Percentiles rank a stretch among this genome's conserved stretches.
Evolutionary conservation across 352 stramenopile species (phyloP).

Genomic region (Pythium sukuiense): DNA sequence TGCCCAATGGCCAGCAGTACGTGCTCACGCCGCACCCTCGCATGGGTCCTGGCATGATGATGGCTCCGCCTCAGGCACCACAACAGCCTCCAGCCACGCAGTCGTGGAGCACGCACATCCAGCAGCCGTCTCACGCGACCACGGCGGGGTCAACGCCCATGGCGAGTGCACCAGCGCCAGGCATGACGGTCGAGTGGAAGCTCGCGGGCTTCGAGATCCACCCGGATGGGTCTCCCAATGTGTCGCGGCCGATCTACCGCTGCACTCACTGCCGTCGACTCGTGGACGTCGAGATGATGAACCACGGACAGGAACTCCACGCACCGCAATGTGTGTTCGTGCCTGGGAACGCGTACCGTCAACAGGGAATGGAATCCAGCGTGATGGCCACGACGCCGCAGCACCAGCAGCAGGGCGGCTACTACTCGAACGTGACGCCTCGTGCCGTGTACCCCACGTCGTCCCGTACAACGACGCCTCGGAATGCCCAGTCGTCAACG

Average conservation of each 20-base stretch:
- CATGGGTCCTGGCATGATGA: constrained; percentile 31
- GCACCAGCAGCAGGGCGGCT: constrained; percentile 42
- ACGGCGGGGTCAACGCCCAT: constrained; percentile 28
- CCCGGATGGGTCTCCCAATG: constrained; percentile 62
- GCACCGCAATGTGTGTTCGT: constrained; percentile 55
- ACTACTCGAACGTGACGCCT: constrained; percentile 28
- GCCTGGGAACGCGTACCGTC: constrained; percentile 12
- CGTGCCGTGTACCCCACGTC: constrained; percentile 22
- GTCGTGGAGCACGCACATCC: constrained; percentile 53
- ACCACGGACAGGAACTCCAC: constrained; percentile 56
- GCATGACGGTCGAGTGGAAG: constrained; percentile 61
- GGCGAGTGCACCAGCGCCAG: constrained; percentile 12
- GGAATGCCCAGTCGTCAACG: constrained; percentile 5
- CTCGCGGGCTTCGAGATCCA: constrained; percentile 83
- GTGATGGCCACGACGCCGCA: constrained; percentile 40
- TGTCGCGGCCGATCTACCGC: constrained; percentile 72
- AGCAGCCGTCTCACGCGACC: constrained; percentile 34
- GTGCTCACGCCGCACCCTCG: constrained; percentile 27
- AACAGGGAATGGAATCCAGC: constrained; percentile 24
- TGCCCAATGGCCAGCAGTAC: constrained; percentile 8
- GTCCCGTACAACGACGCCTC: constrained; percentile 16
- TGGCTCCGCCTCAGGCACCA: constrained; percentile 29
- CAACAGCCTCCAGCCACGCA: constrained; percentile 18
- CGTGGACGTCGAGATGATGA: constrained; percentile 74
- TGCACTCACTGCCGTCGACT: constrained; percentile 65